These are phyloP conservation scores for Amoeboaphelidium occidentale DNA, from an alignment of 371 early-diverging fungal genomes.

Conservation along the genomic window DNA sequence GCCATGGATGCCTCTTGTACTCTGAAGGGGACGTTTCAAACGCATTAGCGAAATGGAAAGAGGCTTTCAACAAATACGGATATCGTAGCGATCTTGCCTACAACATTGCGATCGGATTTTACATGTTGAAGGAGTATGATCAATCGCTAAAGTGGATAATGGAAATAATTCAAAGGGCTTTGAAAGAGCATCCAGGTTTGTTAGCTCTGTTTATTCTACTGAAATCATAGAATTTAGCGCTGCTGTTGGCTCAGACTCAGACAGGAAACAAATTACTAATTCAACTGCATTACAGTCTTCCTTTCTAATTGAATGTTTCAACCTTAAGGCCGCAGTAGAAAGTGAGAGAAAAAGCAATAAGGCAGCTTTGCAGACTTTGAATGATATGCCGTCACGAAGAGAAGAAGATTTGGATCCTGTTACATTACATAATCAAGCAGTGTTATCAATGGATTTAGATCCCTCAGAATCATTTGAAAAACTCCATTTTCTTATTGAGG, in stretches of 20 bases:
- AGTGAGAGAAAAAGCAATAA: slow-evolving; percentile 22
- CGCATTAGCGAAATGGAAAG: slow-evolving; percentile 16
- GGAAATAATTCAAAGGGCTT: slow-evolving; percentile 24
- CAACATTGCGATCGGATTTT: slow-evolving; percentile 22
- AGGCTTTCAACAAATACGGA: slow-evolving; percentile 18
- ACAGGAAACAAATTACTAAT: slow-evolving; percentile 23
- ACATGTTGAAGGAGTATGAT: slow-evolving; percentile 18
- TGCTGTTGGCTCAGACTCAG: slow-evolving; percentile 25
- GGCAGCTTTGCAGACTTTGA: slow-evolving; percentile 23
- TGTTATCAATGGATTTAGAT: slow-evolving; percentile 25
- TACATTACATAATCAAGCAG: slow-evolving; percentile 25
- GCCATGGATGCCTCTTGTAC: slow-evolving; percentile 15
- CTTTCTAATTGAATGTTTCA: slow-evolving; percentile 24
- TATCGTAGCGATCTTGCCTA: slow-evolving; percentile 20
- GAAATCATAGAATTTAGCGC: slow-evolving; percentile 17
- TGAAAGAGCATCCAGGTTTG: slow-evolving; percentile 23
- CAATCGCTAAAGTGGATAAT: slow-evolving; percentile 21
- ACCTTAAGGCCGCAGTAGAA: slow-evolving; percentile 28
- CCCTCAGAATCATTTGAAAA: slow-evolving; percentile 25
- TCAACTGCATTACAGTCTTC: slow-evolving; percentile 22
- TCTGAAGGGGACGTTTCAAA: background rate
- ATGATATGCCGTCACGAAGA: slow-evolving; percentile 25
- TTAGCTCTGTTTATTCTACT: background rate
- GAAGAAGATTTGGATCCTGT: slow-evolving; percentile 27
- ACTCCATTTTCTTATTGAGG: slow-evolving; percentile 21